Evolutionary conservation across 257 asterid genomes (phyloP), one percentile per base, ranked within the genome.

Genomic region (Solanum bulbocastanum): DNA sequence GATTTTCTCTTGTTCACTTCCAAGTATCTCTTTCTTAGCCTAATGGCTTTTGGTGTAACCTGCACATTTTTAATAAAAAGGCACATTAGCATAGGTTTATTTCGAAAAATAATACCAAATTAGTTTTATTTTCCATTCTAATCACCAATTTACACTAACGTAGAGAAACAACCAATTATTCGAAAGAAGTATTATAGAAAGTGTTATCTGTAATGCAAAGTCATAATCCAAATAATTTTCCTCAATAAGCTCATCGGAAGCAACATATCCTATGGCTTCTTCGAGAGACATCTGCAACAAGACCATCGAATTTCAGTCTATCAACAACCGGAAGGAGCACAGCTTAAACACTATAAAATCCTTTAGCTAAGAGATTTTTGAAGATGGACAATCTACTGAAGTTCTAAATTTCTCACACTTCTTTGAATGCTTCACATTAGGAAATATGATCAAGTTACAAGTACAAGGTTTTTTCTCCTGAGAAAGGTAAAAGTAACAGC

Each of bases 221-320:
- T 25, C 62, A 78, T 40, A 27, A 44, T 44, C 18, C 46, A 66
- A 68, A 68, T 40, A 15, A 9, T 60, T 18, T 91, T 95, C 99
- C 99, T 97, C 99, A 85, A 97, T 97, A 74, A 97, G 99, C 91
- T 97, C 99, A 86, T 96, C 98, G 2, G 98, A 90, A 62, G 98
- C 99, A 88, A 97, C 99, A 60, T 96, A 96, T 81, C 99, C 99
- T 86, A 96, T 97, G 66, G 99, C 99, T 92, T 97, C 99, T 90
- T 97, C 99, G 13, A 97, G 98, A 56, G 93, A 91, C 89, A 97
- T 94, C 99, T 97, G 95, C 93, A 89, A 86, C 83, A 89, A 87
- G 16, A 56, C 6, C 81, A 58, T 27, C 60, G 33, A 86, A 69
- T 5, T 20, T 66, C 32, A 81, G 56, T n/a, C 76, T 52, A 56